A percentile compares a stretch with the other conserved stretches of the same genome.
phyloP scores from a whole-genome alignment of 495 filamentous ascomycete genomes.

The Lindgomyces ingoldianus region DNA sequence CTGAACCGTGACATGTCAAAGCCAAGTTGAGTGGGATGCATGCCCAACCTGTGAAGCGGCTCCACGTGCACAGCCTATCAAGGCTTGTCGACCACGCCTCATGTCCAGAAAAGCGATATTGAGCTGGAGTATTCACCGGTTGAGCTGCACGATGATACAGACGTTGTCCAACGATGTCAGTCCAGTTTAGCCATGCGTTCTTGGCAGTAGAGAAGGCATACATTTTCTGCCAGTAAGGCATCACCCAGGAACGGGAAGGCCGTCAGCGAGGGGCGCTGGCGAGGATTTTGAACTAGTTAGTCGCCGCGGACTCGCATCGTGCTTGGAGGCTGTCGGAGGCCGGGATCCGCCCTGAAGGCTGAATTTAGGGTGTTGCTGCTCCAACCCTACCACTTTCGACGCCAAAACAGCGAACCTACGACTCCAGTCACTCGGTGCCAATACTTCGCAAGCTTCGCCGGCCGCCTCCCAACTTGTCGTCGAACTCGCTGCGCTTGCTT shows the following conservation, averaged over 20 bases:
- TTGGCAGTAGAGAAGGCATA: not conserved
- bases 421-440: not conserved
- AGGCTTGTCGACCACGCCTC: not conserved
- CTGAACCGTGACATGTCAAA: not conserved
- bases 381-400: not conserved
- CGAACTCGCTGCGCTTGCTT: not conserved
- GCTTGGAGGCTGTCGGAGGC: not conserved
- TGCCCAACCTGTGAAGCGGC: not conserved
- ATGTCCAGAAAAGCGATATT: too few species aligned
- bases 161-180: not conserved
- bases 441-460: not conserved
- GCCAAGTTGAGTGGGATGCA: not conserved
- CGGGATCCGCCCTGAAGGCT: slow-evolving; percentile 14
- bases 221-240: not conserved
- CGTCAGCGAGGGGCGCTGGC: not conserved
- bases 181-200: not conserved
- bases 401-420: not conserved
- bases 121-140: not conserved
- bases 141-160: not conserved
- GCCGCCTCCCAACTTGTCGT: not conserved
- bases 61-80: not conserved
- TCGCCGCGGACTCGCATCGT: not conserved
- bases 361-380: not conserved
- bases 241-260: slow-evolving; percentile 5
- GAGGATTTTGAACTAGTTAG: not conserved